Conservation (phyloP, 441 rosid species). For the Corymbia calophylla region DNA sequence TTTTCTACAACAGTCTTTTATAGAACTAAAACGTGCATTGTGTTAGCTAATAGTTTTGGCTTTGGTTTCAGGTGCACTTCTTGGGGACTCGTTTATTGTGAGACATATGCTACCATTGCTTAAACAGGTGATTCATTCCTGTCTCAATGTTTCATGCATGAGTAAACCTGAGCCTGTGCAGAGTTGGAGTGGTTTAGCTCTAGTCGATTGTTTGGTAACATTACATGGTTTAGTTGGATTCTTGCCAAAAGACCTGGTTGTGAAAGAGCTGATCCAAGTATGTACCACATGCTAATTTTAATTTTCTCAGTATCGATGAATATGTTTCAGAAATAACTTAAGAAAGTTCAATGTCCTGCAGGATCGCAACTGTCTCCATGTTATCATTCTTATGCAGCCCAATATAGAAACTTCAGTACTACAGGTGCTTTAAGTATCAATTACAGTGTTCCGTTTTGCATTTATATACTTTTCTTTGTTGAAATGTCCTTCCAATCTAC, state of each 20-base stretch:
- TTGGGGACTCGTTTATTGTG: slow-evolving; percentile 65
- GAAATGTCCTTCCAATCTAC: background rate
- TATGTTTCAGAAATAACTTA: background rate
- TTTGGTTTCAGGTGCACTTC: slow-evolving; percentile 70
- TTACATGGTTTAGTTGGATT: slow-evolving; percentile 68
- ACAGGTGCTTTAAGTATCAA: slow-evolving; percentile 49
- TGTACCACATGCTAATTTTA: slow-evolving; percentile 10
- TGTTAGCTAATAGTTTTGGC: slow-evolving; percentile 11
- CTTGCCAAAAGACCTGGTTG: slow-evolving; percentile 61
- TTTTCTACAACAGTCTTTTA: slow-evolving; percentile 10
- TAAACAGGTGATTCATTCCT: slow-evolving; percentile 61
- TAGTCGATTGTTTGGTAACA: slow-evolving; percentile 72
- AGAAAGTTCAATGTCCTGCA: slow-evolving; percentile 20
- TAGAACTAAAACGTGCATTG: slow-evolving; percentile 11
- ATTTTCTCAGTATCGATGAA: background rate
- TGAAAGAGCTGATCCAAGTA: slow-evolving; percentile 80
- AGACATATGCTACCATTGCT: slow-evolving; percentile 90
- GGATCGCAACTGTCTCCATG: slow-evolving; percentile 61
- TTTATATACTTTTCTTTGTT: background rate
- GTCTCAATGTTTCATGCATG: slow-evolving; percentile 44
- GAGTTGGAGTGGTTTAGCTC: slow-evolving; percentile 81
- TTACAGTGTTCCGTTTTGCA: background rate
- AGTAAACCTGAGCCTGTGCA: slow-evolving; percentile 85
- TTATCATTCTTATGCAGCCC: slow-evolving; percentile 65
- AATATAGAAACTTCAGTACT: slow-evolving; percentile 60